Percentiles rank a stretch among this genome's conserved stretches.
These are phyloP conservation scores for Nitzschia sp. DNA, from an alignment of 108 stramenopile species.

Conservation along the genomic window DNA sequence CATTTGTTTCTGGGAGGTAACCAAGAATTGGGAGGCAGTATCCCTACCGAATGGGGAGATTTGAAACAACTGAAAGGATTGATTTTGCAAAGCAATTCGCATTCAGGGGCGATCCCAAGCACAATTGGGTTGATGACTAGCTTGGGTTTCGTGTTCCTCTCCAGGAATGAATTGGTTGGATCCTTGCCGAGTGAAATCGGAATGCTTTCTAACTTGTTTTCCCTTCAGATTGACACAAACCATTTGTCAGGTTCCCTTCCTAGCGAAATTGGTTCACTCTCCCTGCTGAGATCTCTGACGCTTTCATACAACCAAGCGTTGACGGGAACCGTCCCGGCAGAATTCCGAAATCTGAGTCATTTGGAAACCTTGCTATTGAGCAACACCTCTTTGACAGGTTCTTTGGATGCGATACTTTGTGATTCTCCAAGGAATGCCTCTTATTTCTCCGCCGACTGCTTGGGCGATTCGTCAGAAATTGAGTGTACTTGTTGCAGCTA, in stretches of 20 bases:
- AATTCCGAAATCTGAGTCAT: not conserved
- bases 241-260: conserved; percentile 48
- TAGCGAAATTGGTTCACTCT: conserved; percentile 35
- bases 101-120: conserved; percentile 22
- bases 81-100: not conserved
- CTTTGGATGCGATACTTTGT: not conserved
- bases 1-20: conserved; percentile 26
- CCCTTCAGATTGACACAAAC: conserved; percentile 48
- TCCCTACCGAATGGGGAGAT: conserved; percentile 28
- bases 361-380: not conserved
- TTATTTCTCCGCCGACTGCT: no score
- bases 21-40: conserved; percentile 15
- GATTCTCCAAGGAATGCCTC: no score
- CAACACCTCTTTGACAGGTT: not conserved
- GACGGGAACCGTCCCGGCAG: conserved; percentile 30
- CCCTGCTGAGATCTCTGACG: conserved; percentile 45
- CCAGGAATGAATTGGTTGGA: no score
- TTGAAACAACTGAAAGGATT: conserved; percentile 8
- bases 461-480: conserved; percentile 13
- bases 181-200: no score
- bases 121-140: conserved; percentile 21
- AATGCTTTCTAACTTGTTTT: not conserved
- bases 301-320: conserved; percentile 42
- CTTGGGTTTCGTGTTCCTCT: not conserved
- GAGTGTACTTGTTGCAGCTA: no score